Percentiles rank a stretch among this genome's conserved stretches.
These are phyloP conservation scores for Protomyces inundatus DNA, from an alignment of 1,139 yeast genomes.

Conservation along the genomic window DNA sequence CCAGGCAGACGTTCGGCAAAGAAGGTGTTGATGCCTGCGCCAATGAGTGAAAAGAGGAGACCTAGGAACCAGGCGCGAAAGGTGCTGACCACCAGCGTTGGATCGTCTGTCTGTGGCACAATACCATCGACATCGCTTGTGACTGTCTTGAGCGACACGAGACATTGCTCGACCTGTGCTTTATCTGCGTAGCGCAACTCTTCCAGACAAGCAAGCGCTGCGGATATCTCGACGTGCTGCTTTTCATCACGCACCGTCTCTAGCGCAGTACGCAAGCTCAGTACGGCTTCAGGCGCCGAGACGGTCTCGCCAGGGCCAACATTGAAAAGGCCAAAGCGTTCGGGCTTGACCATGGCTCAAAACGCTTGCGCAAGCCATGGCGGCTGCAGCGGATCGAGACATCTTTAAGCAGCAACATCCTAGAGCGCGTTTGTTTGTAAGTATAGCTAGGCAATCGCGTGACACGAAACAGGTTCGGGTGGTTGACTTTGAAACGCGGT, in stretches of 20 bases:
- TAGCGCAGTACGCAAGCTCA: neutral
- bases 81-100: constrained; percentile 54
- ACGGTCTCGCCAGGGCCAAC: neutral
- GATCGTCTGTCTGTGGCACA: constrained; percentile 58
- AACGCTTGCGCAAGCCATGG: too few species aligned
- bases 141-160: constrained; percentile 48
- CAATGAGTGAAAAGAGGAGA: constrained; percentile 52
- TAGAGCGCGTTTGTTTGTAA: too few species aligned
- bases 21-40: constrained; percentile 56
- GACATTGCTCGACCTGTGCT: constrained; percentile 36
- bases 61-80: constrained; percentile 55
- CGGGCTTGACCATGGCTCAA: neutral
- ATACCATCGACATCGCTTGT: constrained; percentile 57
- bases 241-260: neutral
- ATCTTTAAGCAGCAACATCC: too few species aligned
- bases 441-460: too few species aligned
- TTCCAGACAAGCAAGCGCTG: neutral
- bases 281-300: neutral
- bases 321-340: neutral
- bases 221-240: neutral
- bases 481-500: too few species aligned
- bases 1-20: constrained; percentile 58
- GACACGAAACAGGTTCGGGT: too few species aligned
- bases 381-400: too few species aligned
- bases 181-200: neutral